Conservation (phyloP, 495 filamentous ascomycete species). For the Xylaria palmicola region DNA sequence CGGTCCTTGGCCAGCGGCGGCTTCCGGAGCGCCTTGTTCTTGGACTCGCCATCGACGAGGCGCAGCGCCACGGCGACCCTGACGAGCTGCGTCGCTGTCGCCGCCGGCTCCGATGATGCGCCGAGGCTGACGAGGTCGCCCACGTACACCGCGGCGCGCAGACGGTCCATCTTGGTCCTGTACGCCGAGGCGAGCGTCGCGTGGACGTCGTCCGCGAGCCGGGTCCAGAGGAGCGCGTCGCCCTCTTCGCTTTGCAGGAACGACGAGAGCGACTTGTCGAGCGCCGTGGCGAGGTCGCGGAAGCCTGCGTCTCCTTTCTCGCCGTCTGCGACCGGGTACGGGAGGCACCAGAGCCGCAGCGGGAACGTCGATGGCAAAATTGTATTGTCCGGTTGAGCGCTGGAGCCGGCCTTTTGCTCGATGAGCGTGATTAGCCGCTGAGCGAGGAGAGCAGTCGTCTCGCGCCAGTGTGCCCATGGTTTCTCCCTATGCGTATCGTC, state of each 20-base stretch:
- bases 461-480: not conserved
- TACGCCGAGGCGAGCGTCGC: not conserved
- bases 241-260: slow-evolving; percentile 10
- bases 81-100: slow-evolving; percentile 4
- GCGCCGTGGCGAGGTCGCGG: not conserved
- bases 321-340: slow-evolving; percentile 21
- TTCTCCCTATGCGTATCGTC: not conserved
- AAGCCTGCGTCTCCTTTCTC: slow-evolving; percentile 2
- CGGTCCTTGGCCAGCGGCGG: not conserved
- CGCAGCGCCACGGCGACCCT: not conserved
- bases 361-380: slow-evolving; percentile 28
- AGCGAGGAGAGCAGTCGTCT: not conserved
- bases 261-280: not conserved
- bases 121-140: not conserved
- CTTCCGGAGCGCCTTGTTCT: not conserved
- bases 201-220: slow-evolving; percentile 8
- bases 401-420: slow-evolving; percentile 12
- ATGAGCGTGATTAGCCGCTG: not conserved
- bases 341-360: slow-evolving; percentile 27
- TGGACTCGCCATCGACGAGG: not conserved
- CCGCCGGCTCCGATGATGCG: too few relatives aligned
- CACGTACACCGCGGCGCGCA: not conserved
- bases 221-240: slow-evolving; percentile 17
- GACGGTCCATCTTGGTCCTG: not conserved
- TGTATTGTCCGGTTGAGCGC: slow-evolving; percentile 9